Evolutionary conservation across 140 eudicot genomes (phyloP).

Genomic region (Stevia rebaudiana): DNA sequence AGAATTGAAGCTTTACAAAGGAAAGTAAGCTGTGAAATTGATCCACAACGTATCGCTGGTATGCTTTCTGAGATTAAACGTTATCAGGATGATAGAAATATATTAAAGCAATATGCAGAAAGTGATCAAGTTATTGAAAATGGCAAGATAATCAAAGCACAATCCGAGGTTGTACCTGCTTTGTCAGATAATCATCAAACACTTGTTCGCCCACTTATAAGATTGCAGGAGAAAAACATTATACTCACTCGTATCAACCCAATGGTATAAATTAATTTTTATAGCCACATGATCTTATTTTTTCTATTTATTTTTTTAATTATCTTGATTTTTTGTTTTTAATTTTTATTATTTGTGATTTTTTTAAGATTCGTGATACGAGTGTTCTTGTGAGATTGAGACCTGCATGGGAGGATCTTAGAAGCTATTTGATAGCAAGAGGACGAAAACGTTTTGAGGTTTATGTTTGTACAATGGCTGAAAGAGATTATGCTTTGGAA

Average conservation of each 20-base stretch:
- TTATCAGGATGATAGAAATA: slow-evolving; percentile 76
- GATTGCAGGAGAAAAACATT: slow-evolving; percentile 85
- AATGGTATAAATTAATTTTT: slow-evolving; percentile 31
- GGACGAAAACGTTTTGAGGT: slow-evolving; percentile 99
- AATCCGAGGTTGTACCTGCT: slow-evolving; percentile 75
- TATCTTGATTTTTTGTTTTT: neutral
- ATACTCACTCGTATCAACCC: slow-evolving; percentile 96
- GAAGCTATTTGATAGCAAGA: slow-evolving; percentile 95
- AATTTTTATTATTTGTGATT: neutral
- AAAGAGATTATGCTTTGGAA: slow-evolving; percentile 97
- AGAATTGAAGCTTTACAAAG: slow-evolving; percentile 82
- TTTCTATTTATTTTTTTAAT: neutral
- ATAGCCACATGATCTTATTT: neutral
- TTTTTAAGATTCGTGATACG: slow-evolving; percentile 83
- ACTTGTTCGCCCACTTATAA: slow-evolving; percentile 73
- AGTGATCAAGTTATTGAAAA: slow-evolving; percentile 85
- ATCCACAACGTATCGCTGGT: slow-evolving; percentile 76
- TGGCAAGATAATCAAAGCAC: slow-evolving; percentile 74
- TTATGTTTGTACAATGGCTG: slow-evolving; percentile 99
- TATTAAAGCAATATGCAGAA: slow-evolving; percentile 90
- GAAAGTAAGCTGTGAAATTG: slow-evolving; percentile 59
- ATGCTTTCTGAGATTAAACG: slow-evolving; percentile 84
- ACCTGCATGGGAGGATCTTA: slow-evolving; percentile 99
- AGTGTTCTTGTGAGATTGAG: slow-evolving; percentile 98
- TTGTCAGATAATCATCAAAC: slow-evolving; percentile 77